These are phyloP conservation scores for Russula abietina DNA, from an alignment of 768 basidiomycete genomes.

Conservation along the genomic window DNA sequence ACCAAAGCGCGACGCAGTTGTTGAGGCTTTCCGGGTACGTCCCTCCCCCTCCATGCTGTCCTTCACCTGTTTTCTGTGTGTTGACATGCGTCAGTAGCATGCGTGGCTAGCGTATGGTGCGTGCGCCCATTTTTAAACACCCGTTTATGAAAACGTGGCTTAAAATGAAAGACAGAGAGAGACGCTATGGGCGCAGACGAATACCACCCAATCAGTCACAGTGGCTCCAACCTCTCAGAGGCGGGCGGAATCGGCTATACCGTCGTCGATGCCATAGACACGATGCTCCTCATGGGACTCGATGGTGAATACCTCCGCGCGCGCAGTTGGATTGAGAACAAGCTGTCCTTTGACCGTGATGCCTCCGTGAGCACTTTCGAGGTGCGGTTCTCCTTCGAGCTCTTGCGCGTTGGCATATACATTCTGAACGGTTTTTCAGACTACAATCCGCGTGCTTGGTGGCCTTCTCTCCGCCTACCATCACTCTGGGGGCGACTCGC, in stretches of 20 bases:
- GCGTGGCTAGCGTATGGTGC: constrained; percentile 83
- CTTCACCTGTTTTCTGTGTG: not conserved
- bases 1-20: constrained; percentile 60
- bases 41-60: not conserved
- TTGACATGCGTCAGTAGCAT: constrained; percentile 44
- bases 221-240: constrained; percentile 70
- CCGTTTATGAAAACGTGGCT: constrained; percentile 22
- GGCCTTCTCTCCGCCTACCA: constrained; percentile 85
- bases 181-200: constrained; percentile 92
- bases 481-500: constrained; percentile 56
- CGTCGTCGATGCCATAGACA: constrained; percentile 83
- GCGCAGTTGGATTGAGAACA: constrained; percentile 64
- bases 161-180: constrained; percentile 45
- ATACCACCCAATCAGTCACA: constrained; percentile 75
- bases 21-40: constrained; percentile 72
- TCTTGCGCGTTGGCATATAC: not conserved
- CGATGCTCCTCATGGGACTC: constrained; percentile 81
- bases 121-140: constrained; percentile 36
- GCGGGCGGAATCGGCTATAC: constrained; percentile 84
- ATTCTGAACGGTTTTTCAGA: constrained; percentile 41
- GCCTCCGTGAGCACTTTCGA: constrained; percentile 86
- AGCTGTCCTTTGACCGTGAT: constrained; percentile 70
- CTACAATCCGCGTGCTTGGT: constrained; percentile 87
- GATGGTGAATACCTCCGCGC: constrained; percentile 73
- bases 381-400: constrained; percentile 39